A percentile compares a stretch with the other conserved stretches of the same genome.
phyloP scores from a whole-genome alignment of 1,284 basidiomycete genomes.

The Microbotryum lychnidis-dioicae region DNA sequence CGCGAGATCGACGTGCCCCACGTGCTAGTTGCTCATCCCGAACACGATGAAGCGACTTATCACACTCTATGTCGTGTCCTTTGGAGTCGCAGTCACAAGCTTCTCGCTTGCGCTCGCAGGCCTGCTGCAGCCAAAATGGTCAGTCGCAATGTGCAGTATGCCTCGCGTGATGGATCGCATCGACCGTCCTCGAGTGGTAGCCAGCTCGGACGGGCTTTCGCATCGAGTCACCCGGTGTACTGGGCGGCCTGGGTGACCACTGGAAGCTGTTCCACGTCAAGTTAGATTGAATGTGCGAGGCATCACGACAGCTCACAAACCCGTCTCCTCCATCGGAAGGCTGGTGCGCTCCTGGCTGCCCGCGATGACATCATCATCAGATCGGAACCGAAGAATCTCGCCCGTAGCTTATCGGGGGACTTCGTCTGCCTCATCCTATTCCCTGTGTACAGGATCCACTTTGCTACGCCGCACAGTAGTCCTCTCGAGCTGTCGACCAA shows the following conservation, averaged over 20 bases:
- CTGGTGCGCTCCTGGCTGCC: background rate
- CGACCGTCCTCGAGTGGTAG: no score
- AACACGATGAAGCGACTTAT: no score
- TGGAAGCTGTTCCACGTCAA: no score
- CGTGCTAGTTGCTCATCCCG: no score
- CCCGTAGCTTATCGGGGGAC: background rate
- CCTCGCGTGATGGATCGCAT: background rate
- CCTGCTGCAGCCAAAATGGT: slow-evolving; percentile 4
- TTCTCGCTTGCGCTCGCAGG: slow-evolving; percentile 1
- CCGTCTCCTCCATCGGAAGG: background rate
- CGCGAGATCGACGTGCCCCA: no score
- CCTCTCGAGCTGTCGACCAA: background rate
- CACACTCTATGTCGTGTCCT: background rate
- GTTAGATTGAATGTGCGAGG: no score
- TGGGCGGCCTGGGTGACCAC: no score
- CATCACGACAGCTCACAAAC: background rate
- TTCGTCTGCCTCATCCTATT: no score
- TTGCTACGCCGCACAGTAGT: background rate
- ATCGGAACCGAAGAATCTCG: background rate
- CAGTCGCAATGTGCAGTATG: background rate
- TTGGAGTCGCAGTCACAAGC: background rate
- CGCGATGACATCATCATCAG: background rate
- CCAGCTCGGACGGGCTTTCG: no score
- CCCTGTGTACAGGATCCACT: slow-evolving; percentile 1
- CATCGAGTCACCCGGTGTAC: no score